Percentiles rank a stretch among this genome's conserved stretches.
phyloP scores from a whole-genome alignment of 129 eudicot species.

The Pseudognaphalium luteoalbum region DNA sequence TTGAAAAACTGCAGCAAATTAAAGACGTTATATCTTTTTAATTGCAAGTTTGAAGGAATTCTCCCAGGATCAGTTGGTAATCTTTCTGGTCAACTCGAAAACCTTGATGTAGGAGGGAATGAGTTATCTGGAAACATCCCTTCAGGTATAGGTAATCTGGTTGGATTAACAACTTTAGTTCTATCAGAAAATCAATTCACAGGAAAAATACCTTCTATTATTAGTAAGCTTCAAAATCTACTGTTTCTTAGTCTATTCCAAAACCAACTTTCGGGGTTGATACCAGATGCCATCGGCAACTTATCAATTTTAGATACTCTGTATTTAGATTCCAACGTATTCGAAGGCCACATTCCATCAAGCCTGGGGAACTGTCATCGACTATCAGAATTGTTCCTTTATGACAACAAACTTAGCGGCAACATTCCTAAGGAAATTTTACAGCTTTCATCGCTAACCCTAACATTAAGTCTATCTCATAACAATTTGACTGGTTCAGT shows the following conservation, averaged over 20 bases:
- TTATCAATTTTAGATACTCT: slow-evolving; percentile 20
- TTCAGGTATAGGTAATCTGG: slow-evolving; percentile 30
- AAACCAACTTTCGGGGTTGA: slow-evolving; percentile 19
- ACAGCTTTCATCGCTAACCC: slow-evolving; percentile 29
- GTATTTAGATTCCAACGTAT: background rate
- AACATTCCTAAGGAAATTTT: slow-evolving; percentile 25
- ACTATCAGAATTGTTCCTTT: background rate
- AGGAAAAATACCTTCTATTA: slow-evolving; percentile 21
- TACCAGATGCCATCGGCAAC: slow-evolving; percentile 28
- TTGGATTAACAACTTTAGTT: slow-evolving; percentile 3
- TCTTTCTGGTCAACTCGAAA: slow-evolving; percentile 24
- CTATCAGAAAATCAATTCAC: slow-evolving; percentile 19
- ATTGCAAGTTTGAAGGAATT: slow-evolving; percentile 20
- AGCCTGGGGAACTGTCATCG: slow-evolving; percentile 13
- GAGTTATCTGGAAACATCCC: slow-evolving; percentile 27
- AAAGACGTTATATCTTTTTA: too few species aligned
- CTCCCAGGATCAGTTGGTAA: slow-evolving; percentile 34
- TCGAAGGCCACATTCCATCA: slow-evolving; percentile 25
- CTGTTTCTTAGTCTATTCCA: background rate
- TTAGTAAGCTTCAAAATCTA: slow-evolving; percentile 29
- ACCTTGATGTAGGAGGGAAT: slow-evolving; percentile 17
- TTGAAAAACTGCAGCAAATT: slow-evolving; percentile 22
- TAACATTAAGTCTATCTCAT: slow-evolving; percentile 24
- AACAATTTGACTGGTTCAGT: slow-evolving; percentile 28
- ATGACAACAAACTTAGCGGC: slow-evolving; percentile 18